These are phyloP conservation scores for Aegle marmelos DNA, from an alignment of 345 rosid genomes.

Conservation along the genomic window DNA sequence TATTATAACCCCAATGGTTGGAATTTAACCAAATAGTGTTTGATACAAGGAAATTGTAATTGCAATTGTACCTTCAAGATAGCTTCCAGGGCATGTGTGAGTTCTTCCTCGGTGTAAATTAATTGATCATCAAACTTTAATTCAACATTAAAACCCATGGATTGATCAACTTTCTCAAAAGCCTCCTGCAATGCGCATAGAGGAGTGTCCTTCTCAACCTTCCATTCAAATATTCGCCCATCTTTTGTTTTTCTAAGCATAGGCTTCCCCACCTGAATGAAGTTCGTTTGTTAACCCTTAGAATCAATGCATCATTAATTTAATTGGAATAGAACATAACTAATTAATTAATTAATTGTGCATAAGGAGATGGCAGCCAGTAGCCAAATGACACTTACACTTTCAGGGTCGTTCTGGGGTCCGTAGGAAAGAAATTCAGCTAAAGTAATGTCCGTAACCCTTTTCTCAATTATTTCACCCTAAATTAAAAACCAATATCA, in stretches of 20 bases:
- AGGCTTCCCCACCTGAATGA: conserved; percentile 44
- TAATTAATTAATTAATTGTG: neutral
- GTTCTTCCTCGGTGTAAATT: conserved; percentile 45
- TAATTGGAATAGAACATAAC: neutral
- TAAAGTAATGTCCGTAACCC: conserved; percentile 51
- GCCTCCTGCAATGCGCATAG: conserved; percentile 57
- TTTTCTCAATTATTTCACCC: conserved; percentile 54
- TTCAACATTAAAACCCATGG: conserved; percentile 63
- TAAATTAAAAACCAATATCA: conserved; percentile 19
- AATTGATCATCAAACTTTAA: conserved; percentile 62
- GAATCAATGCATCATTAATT: neutral
- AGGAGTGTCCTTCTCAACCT: conserved; percentile 50
- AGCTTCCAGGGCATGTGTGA: conserved; percentile 36
- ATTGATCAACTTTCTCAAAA: conserved; percentile 39
- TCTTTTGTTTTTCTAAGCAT: conserved; percentile 54
- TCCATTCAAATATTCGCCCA: conserved; percentile 59
- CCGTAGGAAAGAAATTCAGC: conserved; percentile 53
- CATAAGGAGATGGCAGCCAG: neutral
- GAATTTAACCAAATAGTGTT: neutral
- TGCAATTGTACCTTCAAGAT: conserved; percentile 36
- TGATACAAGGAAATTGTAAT: conserved; percentile 13
- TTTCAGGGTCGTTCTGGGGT: conserved; percentile 41
- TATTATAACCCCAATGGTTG: neutral
- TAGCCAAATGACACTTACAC: conserved; percentile 3
- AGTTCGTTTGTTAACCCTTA: neutral